phyloP scores from a whole-genome alignment of 1,139 yeast genomes.

The Yamadazyma kanchanaburiensis region DNA sequence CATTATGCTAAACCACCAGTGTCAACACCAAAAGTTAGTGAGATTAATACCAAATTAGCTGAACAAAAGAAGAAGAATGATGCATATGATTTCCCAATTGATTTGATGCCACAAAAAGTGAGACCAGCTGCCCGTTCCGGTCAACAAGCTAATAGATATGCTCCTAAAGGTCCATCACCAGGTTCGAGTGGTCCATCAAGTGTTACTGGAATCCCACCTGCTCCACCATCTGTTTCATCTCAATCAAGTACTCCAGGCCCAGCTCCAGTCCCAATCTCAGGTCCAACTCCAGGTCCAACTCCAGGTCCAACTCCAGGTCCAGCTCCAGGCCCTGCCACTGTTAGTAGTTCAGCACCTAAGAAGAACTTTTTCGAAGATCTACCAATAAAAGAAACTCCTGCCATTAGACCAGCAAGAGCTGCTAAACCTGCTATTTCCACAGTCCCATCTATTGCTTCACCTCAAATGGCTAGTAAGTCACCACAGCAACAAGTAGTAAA shows the following conservation, averaged over 20 bases:
- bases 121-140: constrained; percentile 32
- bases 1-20: too few relatives aligned
- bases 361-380: constrained; percentile 57
- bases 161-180: constrained; percentile 16
- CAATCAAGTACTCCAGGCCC: background rate
- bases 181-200: constrained; percentile 6
- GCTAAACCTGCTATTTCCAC: constrained; percentile 10
- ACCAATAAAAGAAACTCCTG: constrained; percentile 31
- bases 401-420: constrained; percentile 26
- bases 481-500: constrained; percentile 10
- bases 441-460: constrained; percentile 7
- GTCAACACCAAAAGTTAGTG: too few relatives aligned
- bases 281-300: constrained; percentile 1
- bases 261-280: constrained; percentile 1
- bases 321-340: background rate
- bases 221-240: constrained; percentile 1
- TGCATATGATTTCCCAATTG: constrained; percentile 78
- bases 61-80: constrained; percentile 58
- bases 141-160: constrained; percentile 19
- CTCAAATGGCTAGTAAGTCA: constrained; percentile 6
- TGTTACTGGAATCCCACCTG: constrained; percentile 5
- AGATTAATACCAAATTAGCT: constrained; percentile 35
- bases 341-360: constrained; percentile 14
- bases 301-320: background rate
- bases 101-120: constrained; percentile 39